Conservation (phyloP, 352 stramenopile species). For the Pythium oligandrum region DNA sequence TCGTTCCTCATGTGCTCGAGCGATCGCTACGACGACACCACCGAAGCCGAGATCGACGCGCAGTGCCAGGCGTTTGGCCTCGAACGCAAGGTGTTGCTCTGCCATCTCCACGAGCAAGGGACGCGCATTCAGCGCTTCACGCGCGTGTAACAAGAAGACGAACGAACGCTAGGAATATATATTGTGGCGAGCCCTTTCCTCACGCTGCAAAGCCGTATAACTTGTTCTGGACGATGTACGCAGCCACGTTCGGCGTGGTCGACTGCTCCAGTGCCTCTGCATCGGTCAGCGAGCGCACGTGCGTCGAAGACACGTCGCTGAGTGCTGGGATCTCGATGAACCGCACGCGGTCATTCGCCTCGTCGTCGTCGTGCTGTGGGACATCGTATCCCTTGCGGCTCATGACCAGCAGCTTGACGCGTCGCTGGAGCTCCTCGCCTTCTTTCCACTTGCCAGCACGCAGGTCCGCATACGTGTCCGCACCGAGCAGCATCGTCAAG, state of each 20-base stretch:
- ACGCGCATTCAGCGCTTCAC: constrained; percentile 60
- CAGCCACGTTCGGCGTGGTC: constrained; percentile 52
- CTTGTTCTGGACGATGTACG: constrained; percentile 72
- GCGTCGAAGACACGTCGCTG: constrained; percentile 75
- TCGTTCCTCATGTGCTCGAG: constrained; percentile 78
- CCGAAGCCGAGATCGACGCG: constrained; percentile 58
- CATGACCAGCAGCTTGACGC: constrained; percentile 71
- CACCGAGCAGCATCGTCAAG: constrained; percentile 78
- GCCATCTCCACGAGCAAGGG: constrained; percentile 30
- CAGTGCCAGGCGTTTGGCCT: constrained; percentile 47
- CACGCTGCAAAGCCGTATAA: constrained; percentile 63
- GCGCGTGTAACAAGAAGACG: constrained; percentile 7
- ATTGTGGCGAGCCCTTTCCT: not conserved
- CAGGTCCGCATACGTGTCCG: constrained; percentile 82
- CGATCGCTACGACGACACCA: constrained; percentile 66
- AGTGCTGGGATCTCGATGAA: constrained; percentile 57
- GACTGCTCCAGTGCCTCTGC: constrained; percentile 29
- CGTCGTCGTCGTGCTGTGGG: not conserved
- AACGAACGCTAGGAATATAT: not conserved
- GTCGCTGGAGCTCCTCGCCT: constrained; percentile 61
- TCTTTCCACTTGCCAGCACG: constrained; percentile 84
- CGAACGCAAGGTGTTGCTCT: constrained; percentile 40
- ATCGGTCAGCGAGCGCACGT: constrained; percentile 35
- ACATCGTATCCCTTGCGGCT: constrained; percentile 52
- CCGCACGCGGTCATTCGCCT: constrained; percentile 22